Percentiles rank a stretch among this genome's conserved stretches.
Conservation (phyloP, 768 basidiomycete genomes). For the Bullera alba region DNA sequence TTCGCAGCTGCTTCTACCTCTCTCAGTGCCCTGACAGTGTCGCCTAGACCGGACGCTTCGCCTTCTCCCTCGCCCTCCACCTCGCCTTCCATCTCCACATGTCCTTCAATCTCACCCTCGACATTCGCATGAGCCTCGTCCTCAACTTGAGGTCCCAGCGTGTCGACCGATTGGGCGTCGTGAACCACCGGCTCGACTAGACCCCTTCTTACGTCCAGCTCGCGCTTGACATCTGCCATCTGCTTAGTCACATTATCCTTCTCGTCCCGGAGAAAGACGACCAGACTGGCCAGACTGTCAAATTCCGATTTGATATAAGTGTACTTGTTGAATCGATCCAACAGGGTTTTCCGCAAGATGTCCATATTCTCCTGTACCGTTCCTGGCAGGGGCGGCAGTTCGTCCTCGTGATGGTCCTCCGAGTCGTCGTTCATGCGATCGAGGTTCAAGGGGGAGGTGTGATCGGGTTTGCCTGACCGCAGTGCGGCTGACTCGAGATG, state of each 20-base stretch:
- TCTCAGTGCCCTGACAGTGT: too few relatives aligned
- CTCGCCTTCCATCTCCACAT: conserved; percentile 11
- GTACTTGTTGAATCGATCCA: conserved; percentile 3
- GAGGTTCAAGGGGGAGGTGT: too few relatives aligned
- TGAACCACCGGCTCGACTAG: too few relatives aligned
- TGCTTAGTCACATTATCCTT: conserved; percentile 14
- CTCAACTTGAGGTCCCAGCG: too few relatives aligned
- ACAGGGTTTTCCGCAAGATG: conserved; percentile 7
- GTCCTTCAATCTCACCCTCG: too few relatives aligned
- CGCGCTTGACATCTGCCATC: conserved; percentile 3
- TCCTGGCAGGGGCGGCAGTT: too few relatives aligned
- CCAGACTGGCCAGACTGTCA: conserved; percentile 12
- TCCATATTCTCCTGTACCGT: conserved; percentile 2
- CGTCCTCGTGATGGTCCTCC: too few relatives aligned
- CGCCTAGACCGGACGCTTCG: too few relatives aligned
- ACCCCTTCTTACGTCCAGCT: conserved; percentile 6
- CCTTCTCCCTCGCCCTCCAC: conserved; percentile 1
- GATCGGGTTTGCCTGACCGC: not conserved
- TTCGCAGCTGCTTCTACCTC: not conserved
- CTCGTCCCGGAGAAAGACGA: conserved; percentile 23
- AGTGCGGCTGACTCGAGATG: conserved; percentile 12
- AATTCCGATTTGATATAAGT: conserved; percentile 14
- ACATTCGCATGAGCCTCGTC: too few relatives aligned
- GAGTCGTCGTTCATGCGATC: too few relatives aligned
- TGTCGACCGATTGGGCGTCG: too few relatives aligned